phyloP scores from a whole-genome alignment of 768 basidiomycete genomes.

The Hericium alpestre region DNA sequence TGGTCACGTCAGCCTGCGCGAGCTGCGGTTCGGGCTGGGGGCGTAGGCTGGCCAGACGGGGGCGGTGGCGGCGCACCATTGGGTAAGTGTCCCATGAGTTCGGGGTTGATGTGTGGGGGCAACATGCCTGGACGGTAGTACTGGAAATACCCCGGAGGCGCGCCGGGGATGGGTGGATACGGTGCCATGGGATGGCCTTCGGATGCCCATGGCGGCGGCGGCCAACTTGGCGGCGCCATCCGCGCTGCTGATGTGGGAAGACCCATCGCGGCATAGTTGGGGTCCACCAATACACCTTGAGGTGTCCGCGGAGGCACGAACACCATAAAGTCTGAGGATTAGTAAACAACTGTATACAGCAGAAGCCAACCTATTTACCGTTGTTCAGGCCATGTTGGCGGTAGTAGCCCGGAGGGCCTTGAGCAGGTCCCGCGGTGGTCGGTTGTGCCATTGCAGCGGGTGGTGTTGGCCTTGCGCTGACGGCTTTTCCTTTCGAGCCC shows the following conservation, averaged over 20 bases:
- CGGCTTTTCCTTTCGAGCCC: conserved; percentile 24
- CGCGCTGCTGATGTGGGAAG: conserved; percentile 48
- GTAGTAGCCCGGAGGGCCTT: conserved; percentile 49
- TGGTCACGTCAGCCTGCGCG: conserved; percentile 1
- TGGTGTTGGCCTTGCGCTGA: conserved; percentile 13
- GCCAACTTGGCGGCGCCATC: conserved; percentile 21
- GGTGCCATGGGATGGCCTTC: conserved; percentile 15
- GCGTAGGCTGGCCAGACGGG: neutral
- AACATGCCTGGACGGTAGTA: conserved; percentile 13
- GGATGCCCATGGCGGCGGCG: conserved; percentile 27
- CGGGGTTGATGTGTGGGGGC: conserved; percentile 13
- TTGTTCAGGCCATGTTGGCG: conserved; percentile 48
- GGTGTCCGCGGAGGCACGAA: conserved; percentile 19
- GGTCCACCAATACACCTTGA: conserved; percentile 31
- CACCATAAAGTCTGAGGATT: conserved; percentile 3
- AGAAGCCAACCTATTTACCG: conserved; percentile 21
- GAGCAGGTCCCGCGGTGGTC: conserved; percentile 25
- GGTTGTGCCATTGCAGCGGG: conserved; percentile 22
- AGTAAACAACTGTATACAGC: neutral
- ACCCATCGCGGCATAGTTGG: conserved; percentile 28
- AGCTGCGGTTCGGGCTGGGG: conserved; percentile 4
- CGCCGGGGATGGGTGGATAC: conserved; percentile 8
- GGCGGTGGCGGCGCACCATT: conserved; percentile 2
- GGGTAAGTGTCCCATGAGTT: conserved; percentile 7
- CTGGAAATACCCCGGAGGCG: conserved; percentile 7